Evolutionary conservation across 345 rosid species (phyloP).

Genomic region (Rhizophora apiculata): DNA sequence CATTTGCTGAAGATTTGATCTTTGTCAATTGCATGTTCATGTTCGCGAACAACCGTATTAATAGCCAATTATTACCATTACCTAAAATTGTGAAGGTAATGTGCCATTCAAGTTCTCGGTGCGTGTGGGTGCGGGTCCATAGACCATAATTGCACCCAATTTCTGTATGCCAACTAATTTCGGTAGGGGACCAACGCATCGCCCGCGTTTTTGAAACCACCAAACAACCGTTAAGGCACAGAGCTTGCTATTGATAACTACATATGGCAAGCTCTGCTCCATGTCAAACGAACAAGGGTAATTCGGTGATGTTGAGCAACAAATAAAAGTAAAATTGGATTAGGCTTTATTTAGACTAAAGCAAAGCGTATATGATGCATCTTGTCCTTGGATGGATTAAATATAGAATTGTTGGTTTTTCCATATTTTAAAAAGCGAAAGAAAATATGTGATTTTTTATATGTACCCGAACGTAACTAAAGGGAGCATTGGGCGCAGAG

Average conservation of each 20-base stretch:
- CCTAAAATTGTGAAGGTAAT: background rate
- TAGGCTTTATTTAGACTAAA: background rate
- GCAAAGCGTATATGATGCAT: background rate
- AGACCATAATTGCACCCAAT: background rate
- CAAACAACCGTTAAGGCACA: background rate
- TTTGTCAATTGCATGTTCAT: too few relatives aligned
- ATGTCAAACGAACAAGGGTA: background rate
- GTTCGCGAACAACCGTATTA: too few relatives aligned
- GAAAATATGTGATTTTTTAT: background rate
- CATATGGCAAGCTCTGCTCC: background rate
- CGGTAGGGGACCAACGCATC: background rate
- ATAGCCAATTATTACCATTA: background rate
- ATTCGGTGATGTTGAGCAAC: background rate
- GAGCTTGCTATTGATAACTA: background rate
- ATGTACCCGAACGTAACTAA: slow-evolving; percentile 12
- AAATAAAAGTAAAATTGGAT: background rate
- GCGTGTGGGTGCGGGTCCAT: background rate
- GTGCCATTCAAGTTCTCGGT: background rate
- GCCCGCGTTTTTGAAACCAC: slow-evolving; percentile 7
- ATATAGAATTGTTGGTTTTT: background rate
- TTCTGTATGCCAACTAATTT: background rate
- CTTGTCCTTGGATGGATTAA: background rate
- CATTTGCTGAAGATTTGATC: too few relatives aligned
- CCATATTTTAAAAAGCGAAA: slow-evolving; percentile 12
- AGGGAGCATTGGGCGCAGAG: slow-evolving; percentile 39